Conservation (phyloP, 1,139 yeast genomes). For the Pneumocystis wakefieldiae region DNA sequence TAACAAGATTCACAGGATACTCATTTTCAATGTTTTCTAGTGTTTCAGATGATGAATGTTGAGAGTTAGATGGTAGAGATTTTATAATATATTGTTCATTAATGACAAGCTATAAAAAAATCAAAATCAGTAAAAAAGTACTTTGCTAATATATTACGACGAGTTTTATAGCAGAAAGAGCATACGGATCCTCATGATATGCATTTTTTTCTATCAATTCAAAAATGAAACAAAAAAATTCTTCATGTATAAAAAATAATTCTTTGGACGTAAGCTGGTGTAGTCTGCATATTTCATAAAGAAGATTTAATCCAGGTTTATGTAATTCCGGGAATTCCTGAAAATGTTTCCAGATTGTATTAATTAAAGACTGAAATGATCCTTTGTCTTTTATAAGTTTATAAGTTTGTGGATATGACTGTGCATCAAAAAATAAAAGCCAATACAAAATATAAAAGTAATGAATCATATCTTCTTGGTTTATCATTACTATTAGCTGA, state of each 20-base stretch:
- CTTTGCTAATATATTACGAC: conserved; percentile 19
- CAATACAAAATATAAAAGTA: conserved; percentile 6
- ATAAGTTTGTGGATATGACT: conserved; percentile 29
- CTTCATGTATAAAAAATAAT: conserved; percentile 18
- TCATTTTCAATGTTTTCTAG: conserved; percentile 8
- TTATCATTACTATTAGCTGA: conserved; percentile 16
- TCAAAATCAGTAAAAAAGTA: not conserved
- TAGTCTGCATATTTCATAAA: conserved; percentile 39
- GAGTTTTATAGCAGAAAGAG: conserved; percentile 60
- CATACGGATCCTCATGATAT: conserved; percentile 43
- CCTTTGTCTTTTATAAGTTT: conserved; percentile 36
- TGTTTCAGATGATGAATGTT: conserved; percentile 10
- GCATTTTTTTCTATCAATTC: conserved; percentile 35
- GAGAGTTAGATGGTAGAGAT: conserved; percentile 31
- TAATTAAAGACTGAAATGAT: conserved; percentile 34
- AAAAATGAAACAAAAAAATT: conserved; percentile 35
- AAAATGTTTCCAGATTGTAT: conserved; percentile 26
- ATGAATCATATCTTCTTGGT: conserved; percentile 3
- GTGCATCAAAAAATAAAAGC: conserved; percentile 34
- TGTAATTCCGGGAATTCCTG: conserved; percentile 17
- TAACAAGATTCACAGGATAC: conserved; percentile 14
- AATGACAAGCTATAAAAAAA: conserved; percentile 32
- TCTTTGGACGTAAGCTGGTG: conserved; percentile 33
- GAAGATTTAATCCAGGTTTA: conserved; percentile 36
- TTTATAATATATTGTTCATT: conserved; percentile 75